Evolutionary conservation across 345 rosid species (phyloP).

Genomic region (Salix brachista): DNA sequence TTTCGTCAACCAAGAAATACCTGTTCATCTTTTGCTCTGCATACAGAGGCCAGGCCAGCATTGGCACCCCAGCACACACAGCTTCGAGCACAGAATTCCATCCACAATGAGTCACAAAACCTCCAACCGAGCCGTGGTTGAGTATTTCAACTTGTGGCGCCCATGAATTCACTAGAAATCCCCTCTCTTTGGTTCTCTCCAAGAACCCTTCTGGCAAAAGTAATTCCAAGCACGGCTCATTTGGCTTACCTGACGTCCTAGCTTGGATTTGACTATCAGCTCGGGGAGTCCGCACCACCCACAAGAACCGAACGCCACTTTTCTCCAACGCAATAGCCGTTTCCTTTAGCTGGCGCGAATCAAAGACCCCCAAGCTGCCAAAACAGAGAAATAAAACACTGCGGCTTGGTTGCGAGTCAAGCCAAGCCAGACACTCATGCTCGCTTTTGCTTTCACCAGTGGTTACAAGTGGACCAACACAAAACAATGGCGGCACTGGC

Average conservation of each 20-base stretch:
- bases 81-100: slow-evolving; percentile 43
- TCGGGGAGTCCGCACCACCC: slow-evolving; percentile 42
- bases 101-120: slow-evolving; percentile 37
- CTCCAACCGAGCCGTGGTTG: slow-evolving; percentile 29
- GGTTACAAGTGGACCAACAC: slow-evolving; percentile 31
- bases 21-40: slow-evolving; percentile 35
- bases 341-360: slow-evolving; percentile 31
- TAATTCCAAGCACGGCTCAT: not conserved
- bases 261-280: not conserved
- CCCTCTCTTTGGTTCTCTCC: slow-evolving; percentile 28
- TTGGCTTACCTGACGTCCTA: not conserved
- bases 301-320: slow-evolving; percentile 36
- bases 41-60: slow-evolving; percentile 48
- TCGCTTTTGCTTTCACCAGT: not conserved
- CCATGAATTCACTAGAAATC: slow-evolving; percentile 28
- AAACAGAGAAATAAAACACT: slow-evolving; percentile 38
- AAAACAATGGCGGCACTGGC: slow-evolving; percentile 29
- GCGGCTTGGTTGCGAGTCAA: slow-evolving; percentile 25
- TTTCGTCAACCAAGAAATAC: slow-evolving; percentile 28
- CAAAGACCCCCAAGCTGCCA: slow-evolving; percentile 37
- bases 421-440: slow-evolving; percentile 34
- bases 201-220: slow-evolving; percentile 41
- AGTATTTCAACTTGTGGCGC: slow-evolving; percentile 27
- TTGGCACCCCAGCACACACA: slow-evolving; percentile 36
- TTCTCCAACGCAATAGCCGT: slow-evolving; percentile 40